Base-by-base conservation (phyloP, 1,139 yeast species). In the Geotrichum macrosporum region DNA sequence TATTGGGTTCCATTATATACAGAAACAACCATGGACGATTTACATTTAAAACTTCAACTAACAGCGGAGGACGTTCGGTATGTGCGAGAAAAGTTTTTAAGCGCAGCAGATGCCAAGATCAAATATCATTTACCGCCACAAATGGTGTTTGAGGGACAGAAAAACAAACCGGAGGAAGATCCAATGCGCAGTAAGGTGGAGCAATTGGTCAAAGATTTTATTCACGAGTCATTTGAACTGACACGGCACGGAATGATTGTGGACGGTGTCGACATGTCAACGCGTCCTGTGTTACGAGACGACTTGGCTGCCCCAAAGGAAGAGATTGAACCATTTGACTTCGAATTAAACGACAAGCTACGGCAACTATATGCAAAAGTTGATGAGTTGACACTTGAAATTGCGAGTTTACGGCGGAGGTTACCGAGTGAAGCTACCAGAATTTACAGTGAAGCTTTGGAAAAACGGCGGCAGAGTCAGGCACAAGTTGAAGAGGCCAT, bases 281-380 rank as follows among this genome's bases (percentile, higher is more conserved):
- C 44, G 27, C 43, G 47, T 12, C 39, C 44, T 2, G 41, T 24
- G 22, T 15, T 47, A 22, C 32, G 35, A 4, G 45, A 41, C 33
- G 41, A 46, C 26, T 30, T 46, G 9, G 45, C 39, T 3, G 45
- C 41, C 3, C 45, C 43, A 13, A 22, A 21, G 18, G 50, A 47
- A 21, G 59, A 55, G 18, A 72, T 76, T 12, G 86, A 78, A 57
- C 83, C 84, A 1, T 77, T 78, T 61, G 84, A 81, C 59, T 62
- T 71, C 35, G 78, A 71, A 10, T 63, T 80, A 44, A 76, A 78
- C 57, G 71, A 71, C 44, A 58, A 68, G 50, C 67, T 81, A 34
- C 66, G 84, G 33, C 65, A 66, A 22, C 57, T 78, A 27, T 69
- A 78, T 50, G 68, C 69, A 24, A 64, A 68, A 35, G 76, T 79